Evolutionary conservation across 2,329 filamentous ascomycete genomes (phyloP).

Genomic region (Pyricularia sp.): DNA sequence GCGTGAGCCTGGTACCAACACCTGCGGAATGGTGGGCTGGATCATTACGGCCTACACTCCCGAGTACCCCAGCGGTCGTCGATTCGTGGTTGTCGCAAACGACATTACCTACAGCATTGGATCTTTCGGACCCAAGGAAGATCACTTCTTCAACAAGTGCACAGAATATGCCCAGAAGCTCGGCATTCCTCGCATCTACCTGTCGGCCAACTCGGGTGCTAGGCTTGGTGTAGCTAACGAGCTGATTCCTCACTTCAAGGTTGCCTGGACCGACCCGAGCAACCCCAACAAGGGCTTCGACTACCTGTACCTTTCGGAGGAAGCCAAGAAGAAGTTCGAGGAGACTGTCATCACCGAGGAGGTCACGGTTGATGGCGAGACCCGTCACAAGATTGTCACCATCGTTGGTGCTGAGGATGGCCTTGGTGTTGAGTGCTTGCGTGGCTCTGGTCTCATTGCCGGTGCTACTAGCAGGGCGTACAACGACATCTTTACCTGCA

Average conservation of each 20-base stretch:
- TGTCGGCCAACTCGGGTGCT: conserved; percentile 97
- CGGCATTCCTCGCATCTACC: conserved; percentile 91
- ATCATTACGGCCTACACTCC: conserved; percentile 88
- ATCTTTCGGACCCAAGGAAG: conserved; percentile 90
- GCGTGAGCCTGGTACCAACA: conserved; percentile 89
- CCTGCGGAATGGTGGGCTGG: conserved; percentile 97
- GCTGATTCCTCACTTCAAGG: conserved; percentile 91
- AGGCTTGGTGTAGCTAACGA: conserved; percentile 94
- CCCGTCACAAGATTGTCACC: conserved; percentile 85
- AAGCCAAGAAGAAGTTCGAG: conserved; percentile 76
- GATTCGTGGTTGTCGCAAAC: conserved; percentile 95
- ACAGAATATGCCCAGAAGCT: conserved; percentile 84
- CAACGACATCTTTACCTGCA: conserved; percentile 98
- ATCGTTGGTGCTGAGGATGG: conserved; percentile 90
- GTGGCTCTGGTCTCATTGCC: conserved; percentile 94
- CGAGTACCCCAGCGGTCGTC: conserved; percentile 83
- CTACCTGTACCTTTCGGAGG: conserved; percentile 86
- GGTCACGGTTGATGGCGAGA: conserved; percentile 75
- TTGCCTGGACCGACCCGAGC: conserved; percentile 79
- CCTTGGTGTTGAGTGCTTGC: conserved; percentile 92
- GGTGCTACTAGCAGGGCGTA: conserved; percentile 95
- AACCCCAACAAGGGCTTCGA: conserved; percentile 87
- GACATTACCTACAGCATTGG: conserved; percentile 99
- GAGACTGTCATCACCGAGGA: conserved; percentile 82
- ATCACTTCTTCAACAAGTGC: conserved; percentile 98